Conservation (phyloP, 176 grass and related monocot species). For the Tillandsia fasciculata region DNA sequence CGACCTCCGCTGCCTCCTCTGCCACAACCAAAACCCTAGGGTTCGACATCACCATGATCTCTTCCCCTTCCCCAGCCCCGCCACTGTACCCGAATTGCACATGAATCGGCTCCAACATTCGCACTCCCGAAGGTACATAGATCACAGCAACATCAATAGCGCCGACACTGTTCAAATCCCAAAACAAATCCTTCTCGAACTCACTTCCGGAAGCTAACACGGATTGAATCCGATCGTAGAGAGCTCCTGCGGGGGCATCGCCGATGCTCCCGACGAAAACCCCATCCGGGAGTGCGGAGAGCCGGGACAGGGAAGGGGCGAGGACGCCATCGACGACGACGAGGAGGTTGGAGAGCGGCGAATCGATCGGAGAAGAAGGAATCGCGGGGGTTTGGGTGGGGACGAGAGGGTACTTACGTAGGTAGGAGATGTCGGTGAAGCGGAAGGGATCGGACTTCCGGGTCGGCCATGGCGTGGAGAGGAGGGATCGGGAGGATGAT, state of each 20-base stretch:
- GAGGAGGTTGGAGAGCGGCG: conserved; percentile 25
- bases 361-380: conserved; percentile 20
- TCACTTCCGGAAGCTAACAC: conserved; percentile 11
- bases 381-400: conserved; percentile 9
- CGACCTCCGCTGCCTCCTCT: conserved; percentile 26
- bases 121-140: conserved; percentile 15
- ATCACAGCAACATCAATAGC: conserved; percentile 31
- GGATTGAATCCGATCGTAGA: conserved; percentile 18
- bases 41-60: conserved; percentile 25
- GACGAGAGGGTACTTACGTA: conserved; percentile 31
- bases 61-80: conserved; percentile 4
- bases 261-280: conserved; percentile 29
- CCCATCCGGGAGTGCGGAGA: conserved; percentile 20
- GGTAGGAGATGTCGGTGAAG: conserved; percentile 41
- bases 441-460: conserved; percentile 36
- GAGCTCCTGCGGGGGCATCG: conserved; percentile 12
- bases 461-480: conserved; percentile 29
- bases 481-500: conserved; percentile 21
- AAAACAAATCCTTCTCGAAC: conserved; percentile 41
- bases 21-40: conserved; percentile 38
- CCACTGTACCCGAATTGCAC: conserved; percentile 21
- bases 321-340: conserved; percentile 26
- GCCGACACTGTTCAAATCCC: conserved; percentile 36
- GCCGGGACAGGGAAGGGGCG: conserved; percentile 23
- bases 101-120: conserved; percentile 28